Conservation (phyloP, 495 filamentous ascomycete species). For the Sordaria brevicollis region DNA sequence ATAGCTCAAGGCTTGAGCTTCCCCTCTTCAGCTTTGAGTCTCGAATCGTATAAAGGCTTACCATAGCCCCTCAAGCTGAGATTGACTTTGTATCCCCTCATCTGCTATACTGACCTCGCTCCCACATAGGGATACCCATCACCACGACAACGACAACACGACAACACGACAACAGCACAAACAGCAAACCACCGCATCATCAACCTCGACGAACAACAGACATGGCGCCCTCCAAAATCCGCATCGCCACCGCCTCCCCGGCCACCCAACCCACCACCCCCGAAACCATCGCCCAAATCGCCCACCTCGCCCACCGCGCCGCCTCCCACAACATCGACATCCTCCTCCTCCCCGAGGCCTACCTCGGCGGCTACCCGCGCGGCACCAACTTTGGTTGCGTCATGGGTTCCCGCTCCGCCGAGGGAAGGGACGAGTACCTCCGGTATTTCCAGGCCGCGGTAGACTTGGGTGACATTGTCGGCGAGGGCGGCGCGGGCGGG, state of each 20-base stretch:
- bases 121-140: neutral
- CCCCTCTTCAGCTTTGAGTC: neutral
- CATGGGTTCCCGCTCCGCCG: slow-evolving; percentile 55
- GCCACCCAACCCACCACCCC: slow-evolving; percentile 53
- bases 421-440: slow-evolving; percentile 75
- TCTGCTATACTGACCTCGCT: neutral
- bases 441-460: slow-evolving; percentile 68
- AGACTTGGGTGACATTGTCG: slow-evolving; percentile 79
- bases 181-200: too few relatives aligned
- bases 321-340: slow-evolving; percentile 52
- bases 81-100: neutral
- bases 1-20: neutral
- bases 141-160: neutral
- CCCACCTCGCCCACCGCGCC: slow-evolving; percentile 42
- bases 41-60: neutral
- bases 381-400: slow-evolving; percentile 67
- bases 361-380: slow-evolving; percentile 85
- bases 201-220: neutral
- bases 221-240: slow-evolving; percentile 34
- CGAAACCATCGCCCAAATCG: slow-evolving; percentile 57
- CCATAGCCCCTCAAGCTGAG: neutral
- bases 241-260: slow-evolving; percentile 69
- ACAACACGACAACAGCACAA: neutral
- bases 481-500: slow-evolving; percentile 44
- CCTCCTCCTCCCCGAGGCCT: slow-evolving; percentile 87